phyloP scores from a whole-genome alignment of 345 rosid genomes.

The Mangifera indica region DNA sequence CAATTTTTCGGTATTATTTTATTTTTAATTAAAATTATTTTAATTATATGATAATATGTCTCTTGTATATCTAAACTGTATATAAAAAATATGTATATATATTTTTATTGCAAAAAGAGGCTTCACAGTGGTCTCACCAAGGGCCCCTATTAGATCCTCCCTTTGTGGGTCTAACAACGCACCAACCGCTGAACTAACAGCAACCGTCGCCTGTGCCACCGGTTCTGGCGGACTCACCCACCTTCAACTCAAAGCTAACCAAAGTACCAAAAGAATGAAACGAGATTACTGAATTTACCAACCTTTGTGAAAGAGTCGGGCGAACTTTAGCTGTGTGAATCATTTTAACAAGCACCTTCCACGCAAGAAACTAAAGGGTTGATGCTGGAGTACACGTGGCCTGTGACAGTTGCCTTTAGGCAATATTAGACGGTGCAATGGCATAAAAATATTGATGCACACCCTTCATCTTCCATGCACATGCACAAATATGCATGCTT shows the following conservation, averaged over 20 bases:
- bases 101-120: conserved; percentile 72
- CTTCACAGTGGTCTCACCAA: conserved; percentile 73
- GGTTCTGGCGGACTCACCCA: conserved; percentile 42
- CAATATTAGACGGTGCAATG: too few relatives aligned
- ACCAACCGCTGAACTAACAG: conserved; percentile 63
- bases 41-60: conserved; percentile 5
- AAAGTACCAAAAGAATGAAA: neutral
- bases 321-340: neutral
- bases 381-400: too few relatives aligned
- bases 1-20: too few relatives aligned
- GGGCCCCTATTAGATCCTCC: conserved; percentile 72
- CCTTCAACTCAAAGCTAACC: conserved; percentile 22
- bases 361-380: too few relatives aligned
- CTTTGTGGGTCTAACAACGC: conserved; percentile 66
- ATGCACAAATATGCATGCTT: too few relatives aligned
- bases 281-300: neutral
- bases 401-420: too few relatives aligned
- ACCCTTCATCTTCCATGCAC: too few relatives aligned
- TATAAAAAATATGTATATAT: too few relatives aligned
- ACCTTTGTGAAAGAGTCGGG: neutral
- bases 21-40: too few relatives aligned
- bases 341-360: neutral
- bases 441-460: too few relatives aligned
- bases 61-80: too few relatives aligned
- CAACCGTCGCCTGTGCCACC: conserved; percentile 76